Evolutionary conservation across 108 stramenopile species (phyloP), one percentile per base, ranked within the genome.

Genomic region (Skeletonema marinoi): DNA sequence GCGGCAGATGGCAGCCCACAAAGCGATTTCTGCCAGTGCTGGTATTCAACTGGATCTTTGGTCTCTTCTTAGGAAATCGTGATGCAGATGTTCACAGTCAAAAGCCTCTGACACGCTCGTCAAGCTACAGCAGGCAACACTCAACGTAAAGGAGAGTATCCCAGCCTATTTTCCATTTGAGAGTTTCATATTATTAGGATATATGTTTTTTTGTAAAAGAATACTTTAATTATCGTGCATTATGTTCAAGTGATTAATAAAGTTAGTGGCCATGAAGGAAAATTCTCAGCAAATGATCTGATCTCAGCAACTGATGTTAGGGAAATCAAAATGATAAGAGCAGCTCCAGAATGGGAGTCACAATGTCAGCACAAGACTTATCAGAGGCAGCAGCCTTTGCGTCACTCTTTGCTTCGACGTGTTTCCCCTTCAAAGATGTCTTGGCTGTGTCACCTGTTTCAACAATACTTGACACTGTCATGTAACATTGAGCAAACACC

Each of bases 401-500:
- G 16, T 70, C 72, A 63, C 32, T 70, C 33, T 33, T 41, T 10
- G 60, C 32, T 33, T 36, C 66, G 10, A 25, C 48, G 36, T 42
- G 66, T 48, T 70, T 56, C 13, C 16, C 35, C 50, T 80, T 56
- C 50, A 60, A 38, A 21, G 60, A 41, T 16, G 41, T 36, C 59
- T 61, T 78, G 58, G 58, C 33, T 6, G 79, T 73, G 42, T 71
- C 85, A 51, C 88, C 86, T 48, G 69, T 77, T 70, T 94, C 93
- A 42, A 89, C 88, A 60, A 89, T 82, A 65, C 89, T 89, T 2
- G 90, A 90, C 38, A 95, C 75, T 16, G 93, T 92, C 81, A 88
- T 87, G 68, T 92, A 95, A 31, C 88, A 92, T 69, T 95, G 93
- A 51, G 89, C 90, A 81, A 95, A 94, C 56, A 89, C 86, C 89